Conservation (phyloP, 805 yeast species). For the Saturnispora silvae region DNA sequence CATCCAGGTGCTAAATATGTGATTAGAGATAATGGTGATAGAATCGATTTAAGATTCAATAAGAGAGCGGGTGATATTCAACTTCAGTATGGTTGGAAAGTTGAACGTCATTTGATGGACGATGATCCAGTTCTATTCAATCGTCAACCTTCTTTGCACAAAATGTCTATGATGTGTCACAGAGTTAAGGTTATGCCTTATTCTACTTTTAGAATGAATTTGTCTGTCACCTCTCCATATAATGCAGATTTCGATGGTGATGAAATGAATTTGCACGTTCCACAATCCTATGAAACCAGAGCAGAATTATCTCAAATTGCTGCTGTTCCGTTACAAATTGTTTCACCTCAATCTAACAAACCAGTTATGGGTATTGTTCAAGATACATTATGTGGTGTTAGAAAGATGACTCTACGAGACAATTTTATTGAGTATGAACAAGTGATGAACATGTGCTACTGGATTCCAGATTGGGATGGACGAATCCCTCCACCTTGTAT, state of each 20-base stretch:
- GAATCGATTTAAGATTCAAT: constrained; percentile 93
- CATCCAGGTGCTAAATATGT: constrained; percentile 99
- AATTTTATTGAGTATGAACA: constrained; percentile 81
- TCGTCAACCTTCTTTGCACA: constrained; percentile 98
- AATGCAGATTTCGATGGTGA: constrained; percentile 99
- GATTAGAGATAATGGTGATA: constrained; percentile 96
- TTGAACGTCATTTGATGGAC: constrained; percentile 96
- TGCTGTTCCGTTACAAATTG: constrained; percentile 96
- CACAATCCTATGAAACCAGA: constrained; percentile 97
- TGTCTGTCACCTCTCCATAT: constrained; percentile 98
- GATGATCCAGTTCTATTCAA: constrained; percentile 95
- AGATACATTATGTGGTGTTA: constrained; percentile 93
- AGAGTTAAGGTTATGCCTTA: constrained; percentile 98
- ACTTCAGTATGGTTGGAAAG: constrained; percentile 97
- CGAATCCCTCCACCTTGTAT: constrained; percentile 93
- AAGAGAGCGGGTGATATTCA: constrained; percentile 98
- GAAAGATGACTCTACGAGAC: constrained; percentile 92
- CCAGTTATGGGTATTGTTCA: constrained; percentile 99
- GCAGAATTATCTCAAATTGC: constrained; percentile 92
- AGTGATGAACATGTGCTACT: constrained; percentile 90
- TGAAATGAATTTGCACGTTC: constrained; percentile 97
- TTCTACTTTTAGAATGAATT: constrained; percentile 90
- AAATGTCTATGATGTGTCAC: constrained; percentile 99
- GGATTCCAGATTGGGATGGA: constrained; percentile 99
- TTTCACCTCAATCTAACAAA: constrained; percentile 95